Base-by-base conservation (phyloP, 345 rosid species). In the Brassica incana region DNA sequence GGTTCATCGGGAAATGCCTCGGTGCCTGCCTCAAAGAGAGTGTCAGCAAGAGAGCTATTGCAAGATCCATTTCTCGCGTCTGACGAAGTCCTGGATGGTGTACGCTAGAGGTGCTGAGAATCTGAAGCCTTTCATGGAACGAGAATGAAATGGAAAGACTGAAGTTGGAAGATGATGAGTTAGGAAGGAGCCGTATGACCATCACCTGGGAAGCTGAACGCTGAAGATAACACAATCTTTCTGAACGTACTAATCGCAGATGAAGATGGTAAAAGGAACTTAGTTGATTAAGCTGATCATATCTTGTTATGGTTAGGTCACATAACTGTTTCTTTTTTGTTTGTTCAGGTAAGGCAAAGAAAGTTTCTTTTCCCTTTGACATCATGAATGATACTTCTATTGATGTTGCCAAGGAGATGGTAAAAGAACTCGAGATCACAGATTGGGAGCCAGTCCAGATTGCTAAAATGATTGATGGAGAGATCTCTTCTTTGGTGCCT, bases 361-460 rank as follows among this genome's bases (percentile, higher is more conserved):
- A 88, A 48, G 83, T 91, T 27, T 85, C 78, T 71, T 91, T 91
- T 69, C 92, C 89, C 27, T 91, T 90, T 56, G 91, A 86, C 75
- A 85, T 86, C 68, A 25, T 83, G 85, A 80, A 85, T 72, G 94
- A 91, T 69, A 88, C 92, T 43, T 80, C 94, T 62, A 54, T 86
- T 62, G 89, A 91, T 73, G 97, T 91, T 80, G 92, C 97, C 63
- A 77, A 9, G 75, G 94, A 91, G 84, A 88, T 91, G 97, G 97
- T 91, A 52, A 88, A 83, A 83, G 97, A 91, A 80, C 87, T 91
- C n/a, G 91, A 90, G 60, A 85, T 91, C 65, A 68, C 80, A 23
- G 91, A 88, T 61, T 88, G 97, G 94, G 91, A 90, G 65, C 91
- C 94, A 16, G 29, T 61, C 54, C 89, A 91, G 72, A 90, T 90